Base-by-base conservation (phyloP, 2,329 filamentous ascomycete genomes). In the Capronia coronata region DNA sequence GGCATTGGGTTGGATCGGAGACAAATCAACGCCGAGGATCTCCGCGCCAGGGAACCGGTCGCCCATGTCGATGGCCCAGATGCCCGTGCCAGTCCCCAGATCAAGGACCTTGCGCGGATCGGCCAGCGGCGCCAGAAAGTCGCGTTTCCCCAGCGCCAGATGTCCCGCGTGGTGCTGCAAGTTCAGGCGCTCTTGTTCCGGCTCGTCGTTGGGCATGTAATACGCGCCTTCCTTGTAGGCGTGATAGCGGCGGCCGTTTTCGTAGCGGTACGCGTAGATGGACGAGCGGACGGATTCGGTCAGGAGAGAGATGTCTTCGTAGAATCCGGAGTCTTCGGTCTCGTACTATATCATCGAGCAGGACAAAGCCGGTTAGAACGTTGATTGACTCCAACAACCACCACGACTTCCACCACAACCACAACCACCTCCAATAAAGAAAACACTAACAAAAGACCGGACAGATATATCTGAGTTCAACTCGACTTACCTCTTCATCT, bases 181-280 rank as follows among this genome's bases (percentile, higher is more conserved):
- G 38, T 65, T 63, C 35, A 70, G 61, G 14, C 68, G 67, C 45
- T 70, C 67, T 55, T 71, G 68, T 55, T 71, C 67, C 55, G 65
- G 62, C 46, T 71, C 65, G 52, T 71, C 69, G 53, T 71, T 72
- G 9, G 69, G 69, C 23, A 69, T 60, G 21, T 66, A 64, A 47
- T 71, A 71, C 59, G 67, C 63, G 25, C 63, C 63, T 34, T 65
- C 64, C 42, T 61, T 56, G 50, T 63, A 66, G 11, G 63, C 62
- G 57, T 67, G 64, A 42, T 67, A 67, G 4, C 63, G 62, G 35
- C 65, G 59, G 7, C 64, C 65, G 52, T 68, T 65, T 19, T 67
- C 65, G 41, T 50, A 59, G 18, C 55, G 52, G 48, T 63, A 59
- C n/a, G 53, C 43, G 46, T 43, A 47, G 19, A 56, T 50, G 4